These are phyloP conservation scores for Cyclostephanos tholiformis DNA, from an alignment of 108 stramenopile genomes.

Conservation along the genomic window DNA sequence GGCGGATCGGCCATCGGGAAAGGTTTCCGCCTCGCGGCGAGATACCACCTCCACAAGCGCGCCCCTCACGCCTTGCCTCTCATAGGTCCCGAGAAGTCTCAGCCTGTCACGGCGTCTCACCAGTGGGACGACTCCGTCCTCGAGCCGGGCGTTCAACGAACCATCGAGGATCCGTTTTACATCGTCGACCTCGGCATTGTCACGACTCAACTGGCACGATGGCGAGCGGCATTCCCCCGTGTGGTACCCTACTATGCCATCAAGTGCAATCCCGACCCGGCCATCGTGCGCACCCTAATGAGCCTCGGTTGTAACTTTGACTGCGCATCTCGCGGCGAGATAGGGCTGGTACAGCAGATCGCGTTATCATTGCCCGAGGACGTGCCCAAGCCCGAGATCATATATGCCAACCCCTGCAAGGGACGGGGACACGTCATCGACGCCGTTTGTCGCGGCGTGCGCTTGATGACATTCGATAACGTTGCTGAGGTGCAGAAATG, in stretches of 20 bases:
- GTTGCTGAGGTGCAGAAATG: conserved; percentile 89
- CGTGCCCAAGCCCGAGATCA: conserved; percentile 67
- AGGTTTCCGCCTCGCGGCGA: conserved; percentile 68
- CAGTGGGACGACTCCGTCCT: conserved; percentile 33
- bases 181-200: conserved; percentile 83
- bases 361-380: conserved; percentile 54
- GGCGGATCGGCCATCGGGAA: conserved; percentile 70
- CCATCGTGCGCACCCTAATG: conserved; percentile 77
- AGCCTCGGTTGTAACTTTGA: conserved; percentile 88
- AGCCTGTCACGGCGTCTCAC: conserved; percentile 7
- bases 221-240: conserved; percentile 83
- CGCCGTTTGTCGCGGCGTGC: conserved; percentile 76
- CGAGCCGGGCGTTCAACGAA: conserved; percentile 37
- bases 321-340: conserved; percentile 88
- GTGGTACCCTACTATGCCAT: conserved; percentile 90
- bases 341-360: conserved; percentile 70
- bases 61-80: conserved; percentile 40
- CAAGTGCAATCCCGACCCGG: conserved; percentile 89
- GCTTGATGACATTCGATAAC: conserved; percentile 91
- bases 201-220: conserved; percentile 75
- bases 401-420: conserved; percentile 95
- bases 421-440: conserved; percentile 69
- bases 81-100: conserved; percentile 12
- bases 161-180: conserved; percentile 81
- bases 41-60: conserved; percentile 59